Percentiles rank a stretch among this genome's conserved stretches.
Conservation (phyloP, 1,284 basidiomycete genomes). For the Papiliotrema flavescens region DNA sequence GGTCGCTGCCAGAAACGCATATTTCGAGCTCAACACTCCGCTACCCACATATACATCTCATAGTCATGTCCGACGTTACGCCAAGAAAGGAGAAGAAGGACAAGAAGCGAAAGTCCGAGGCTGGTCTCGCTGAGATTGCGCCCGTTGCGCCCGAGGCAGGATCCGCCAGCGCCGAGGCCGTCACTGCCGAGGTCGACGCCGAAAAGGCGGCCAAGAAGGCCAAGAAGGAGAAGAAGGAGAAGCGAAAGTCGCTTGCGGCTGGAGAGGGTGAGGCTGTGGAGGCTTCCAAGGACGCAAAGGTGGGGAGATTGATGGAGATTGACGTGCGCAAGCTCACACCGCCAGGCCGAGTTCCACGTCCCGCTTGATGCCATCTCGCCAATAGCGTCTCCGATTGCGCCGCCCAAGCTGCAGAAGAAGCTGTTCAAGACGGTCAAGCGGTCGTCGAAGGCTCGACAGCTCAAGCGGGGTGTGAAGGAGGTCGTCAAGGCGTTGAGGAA, state of each 20-base stretch:
- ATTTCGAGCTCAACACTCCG: background rate
- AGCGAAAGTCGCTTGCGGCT: slow-evolving; percentile 47
- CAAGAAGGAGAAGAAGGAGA: slow-evolving; percentile 52
- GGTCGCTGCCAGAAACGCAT: background rate
- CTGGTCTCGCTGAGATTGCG: slow-evolving; percentile 32
- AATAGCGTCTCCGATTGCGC: slow-evolving; percentile 82
- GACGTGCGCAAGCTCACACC: no score
- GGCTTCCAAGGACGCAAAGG: slow-evolving; percentile 40
- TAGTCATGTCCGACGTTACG: slow-evolving; percentile 47
- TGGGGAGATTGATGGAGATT: slow-evolving; percentile 1
- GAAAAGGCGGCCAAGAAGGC: slow-evolving; percentile 40
- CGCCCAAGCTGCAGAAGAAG: slow-evolving; percentile 87
- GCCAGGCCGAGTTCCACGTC: slow-evolving; percentile 55
- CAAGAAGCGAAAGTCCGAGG: slow-evolving; percentile 52
- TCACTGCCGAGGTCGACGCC: slow-evolving; percentile 38
- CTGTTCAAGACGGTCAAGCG: slow-evolving; percentile 89
- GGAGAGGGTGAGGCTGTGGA: slow-evolving; percentile 34
- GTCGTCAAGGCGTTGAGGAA: slow-evolving; percentile 94
- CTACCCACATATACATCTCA: background rate
- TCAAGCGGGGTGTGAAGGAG: slow-evolving; percentile 94
- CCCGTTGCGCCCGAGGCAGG: slow-evolving; percentile 24
- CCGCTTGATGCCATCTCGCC: slow-evolving; percentile 79
- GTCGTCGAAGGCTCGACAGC: slow-evolving; percentile 85
- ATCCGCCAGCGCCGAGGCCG: slow-evolving; percentile 40
- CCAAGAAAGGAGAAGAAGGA: slow-evolving; percentile 48